Base-by-base conservation (phyloP, 129 eudicot genomes). In the Silybum marianum region DNA sequence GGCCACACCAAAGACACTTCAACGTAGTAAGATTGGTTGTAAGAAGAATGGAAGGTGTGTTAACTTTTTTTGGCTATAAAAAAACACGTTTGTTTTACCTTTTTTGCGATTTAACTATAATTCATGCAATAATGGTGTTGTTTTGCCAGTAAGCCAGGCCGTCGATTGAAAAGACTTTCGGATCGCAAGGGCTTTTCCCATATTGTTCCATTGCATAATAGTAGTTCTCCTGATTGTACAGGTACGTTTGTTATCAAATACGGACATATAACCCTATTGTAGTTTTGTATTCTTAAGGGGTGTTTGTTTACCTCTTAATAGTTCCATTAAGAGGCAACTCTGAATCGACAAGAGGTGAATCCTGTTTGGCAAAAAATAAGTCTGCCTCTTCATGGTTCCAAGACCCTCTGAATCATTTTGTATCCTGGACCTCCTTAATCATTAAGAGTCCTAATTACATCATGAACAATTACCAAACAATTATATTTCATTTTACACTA, bases 121-220 rank as follows among this genome's bases (percentile, higher is more conserved):
- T 74, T 38, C 19, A 68, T 69, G 19, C 40, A 26, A 80, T 25
- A 7, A 73, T 77, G 58, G 10, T 63, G 72, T 77, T 63, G 10
- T 77, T 77, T 75, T 87, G 25, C 62, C 81, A 94, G 97, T 83
- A 91, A 94, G 82, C 81, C 93, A 4, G 98, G 91, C 36, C 91
- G 92, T 74, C 90, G 93, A 82, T 80, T 91, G 75, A 94, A 90
- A 85, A 91, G 88, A 90, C 84, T 86, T 32, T 83, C 91, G 30
- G 97, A 93, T 21, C 93, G 91, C 78, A 94, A 94, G 85, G 90
- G 92, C 74, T 78, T 88, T 84, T 85, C 95, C 69, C 90, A 87
- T 81, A 84, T 80, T 40, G 86, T 90, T 44, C 87, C 88, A 82
- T 73, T 89, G 82, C 84, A 87, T 25, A 86, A 77, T 73, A 81